phyloP scores from a whole-genome alignment of 805 yeast genomes.

The Zygoascus tannicola region DNA sequence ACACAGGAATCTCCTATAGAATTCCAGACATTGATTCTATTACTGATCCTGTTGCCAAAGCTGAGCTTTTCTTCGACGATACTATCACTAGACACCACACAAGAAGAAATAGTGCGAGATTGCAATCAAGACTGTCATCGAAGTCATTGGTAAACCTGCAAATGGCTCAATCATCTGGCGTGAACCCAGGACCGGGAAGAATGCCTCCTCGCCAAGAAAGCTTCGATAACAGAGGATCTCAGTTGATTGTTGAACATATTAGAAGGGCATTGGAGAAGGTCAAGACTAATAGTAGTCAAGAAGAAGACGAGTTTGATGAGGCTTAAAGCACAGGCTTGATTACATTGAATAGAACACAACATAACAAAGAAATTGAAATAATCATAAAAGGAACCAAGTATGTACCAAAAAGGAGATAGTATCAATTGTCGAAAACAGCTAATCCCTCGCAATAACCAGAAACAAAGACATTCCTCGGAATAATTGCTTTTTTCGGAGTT shows the following conservation, averaged over 20 bases:
- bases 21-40: conserved; percentile 34
- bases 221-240: conserved; percentile 8
- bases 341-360: neutral
- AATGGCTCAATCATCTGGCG: conserved; percentile 5
- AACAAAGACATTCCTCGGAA: too few relatives aligned
- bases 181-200: conserved; percentile 3
- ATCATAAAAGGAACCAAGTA: too few relatives aligned
- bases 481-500: too few relatives aligned
- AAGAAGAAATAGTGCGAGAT: conserved; percentile 14
- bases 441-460: too few relatives aligned
- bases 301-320: conserved; percentile 8
- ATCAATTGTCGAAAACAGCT: too few relatives aligned
- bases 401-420: too few relatives aligned
- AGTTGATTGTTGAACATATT: conserved; percentile 16
- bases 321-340: neutral
- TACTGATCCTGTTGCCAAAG: conserved; percentile 27
- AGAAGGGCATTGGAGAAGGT: conserved; percentile 14
- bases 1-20: conserved; percentile 62
- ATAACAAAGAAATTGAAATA: too few relatives aligned
- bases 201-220: conserved; percentile 5
- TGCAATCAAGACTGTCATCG: conserved; percentile 16
- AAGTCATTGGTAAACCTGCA: conserved; percentile 8
- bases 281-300: conserved; percentile 6
- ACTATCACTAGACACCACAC: conserved; percentile 17
- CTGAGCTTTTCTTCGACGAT: conserved; percentile 30